Evolutionary conservation across 768 basidiomycete species (phyloP).

Genomic region (Rhodotorula paludigena): DNA sequence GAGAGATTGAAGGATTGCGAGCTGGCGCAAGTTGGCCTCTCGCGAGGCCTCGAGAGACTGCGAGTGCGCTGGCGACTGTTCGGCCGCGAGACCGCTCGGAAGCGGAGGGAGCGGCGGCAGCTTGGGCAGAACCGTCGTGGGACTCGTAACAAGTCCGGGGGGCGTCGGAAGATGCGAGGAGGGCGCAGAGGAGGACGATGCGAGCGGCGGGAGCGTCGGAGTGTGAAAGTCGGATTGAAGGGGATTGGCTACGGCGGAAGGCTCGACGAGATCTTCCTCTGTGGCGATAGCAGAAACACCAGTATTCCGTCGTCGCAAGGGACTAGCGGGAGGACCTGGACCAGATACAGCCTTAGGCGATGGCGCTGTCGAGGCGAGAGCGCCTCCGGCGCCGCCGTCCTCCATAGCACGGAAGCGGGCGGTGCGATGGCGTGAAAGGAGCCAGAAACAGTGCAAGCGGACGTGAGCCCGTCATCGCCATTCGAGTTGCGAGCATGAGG

Average conservation of each 20-base stretch:
- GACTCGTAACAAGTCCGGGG: background rate
- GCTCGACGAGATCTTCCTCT: too few relatives aligned
- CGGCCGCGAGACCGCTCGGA: background rate
- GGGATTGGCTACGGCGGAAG: too few relatives aligned
- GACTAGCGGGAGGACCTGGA: too few relatives aligned
- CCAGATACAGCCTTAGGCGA: background rate
- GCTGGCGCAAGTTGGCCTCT: background rate
- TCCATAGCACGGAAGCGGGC: background rate
- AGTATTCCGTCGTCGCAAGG: too few relatives aligned
- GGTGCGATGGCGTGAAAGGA: background rate
- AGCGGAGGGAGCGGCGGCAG: background rate
- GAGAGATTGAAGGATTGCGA: conserved; percentile 4
- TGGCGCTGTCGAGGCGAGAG: background rate
- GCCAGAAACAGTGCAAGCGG: background rate
- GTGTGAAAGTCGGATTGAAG: too few relatives aligned
- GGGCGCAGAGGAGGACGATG: background rate
- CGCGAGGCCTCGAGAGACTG: too few relatives aligned
- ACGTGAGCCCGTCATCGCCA: background rate
- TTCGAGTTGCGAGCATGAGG: background rate
- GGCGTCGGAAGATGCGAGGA: background rate
- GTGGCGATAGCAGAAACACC: too few relatives aligned
- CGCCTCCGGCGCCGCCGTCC: background rate
- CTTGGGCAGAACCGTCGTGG: too few relatives aligned
- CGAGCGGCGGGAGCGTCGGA: too few relatives aligned
- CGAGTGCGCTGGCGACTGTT: background rate